Percentiles rank a stretch among this genome's conserved stretches.
These are phyloP conservation scores for Candida oleophila DNA, from an alignment of 805 yeast species.

Conservation along the genomic window DNA sequence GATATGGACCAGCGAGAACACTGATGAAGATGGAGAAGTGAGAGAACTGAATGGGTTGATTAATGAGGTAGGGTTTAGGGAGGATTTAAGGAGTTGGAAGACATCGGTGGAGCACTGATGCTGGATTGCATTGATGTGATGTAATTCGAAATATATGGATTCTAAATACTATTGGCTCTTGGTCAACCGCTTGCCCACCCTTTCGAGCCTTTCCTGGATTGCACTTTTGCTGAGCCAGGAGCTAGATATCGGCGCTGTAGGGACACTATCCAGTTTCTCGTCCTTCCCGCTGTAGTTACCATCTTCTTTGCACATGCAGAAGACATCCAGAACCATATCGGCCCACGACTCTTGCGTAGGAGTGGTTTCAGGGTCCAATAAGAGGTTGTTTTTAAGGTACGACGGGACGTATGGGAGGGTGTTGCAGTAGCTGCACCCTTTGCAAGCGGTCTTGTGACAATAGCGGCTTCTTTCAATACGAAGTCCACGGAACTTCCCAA, in stretches of 20 bases:
- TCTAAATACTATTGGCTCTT: neutral
- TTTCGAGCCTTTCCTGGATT: neutral
- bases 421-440: conserved; percentile 11
- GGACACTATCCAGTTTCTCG: neutral
- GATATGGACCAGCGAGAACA: conserved; percentile 4
- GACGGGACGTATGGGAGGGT: conserved; percentile 12
- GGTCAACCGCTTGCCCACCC: neutral
- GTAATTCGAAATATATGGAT: no score
- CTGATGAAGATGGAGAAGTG: conserved; percentile 20
- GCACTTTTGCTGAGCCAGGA: neutral
- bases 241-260: neutral
- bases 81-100: conserved; percentile 37
- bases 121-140: no score
- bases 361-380: neutral
- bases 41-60: conserved; percentile 36
- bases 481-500: conserved; percentile 21
- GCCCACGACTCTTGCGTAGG: neutral
- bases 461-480: conserved; percentile 18
- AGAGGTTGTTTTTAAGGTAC: conserved; percentile 4
- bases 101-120: no score
- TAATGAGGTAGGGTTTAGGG: conserved; percentile 35
- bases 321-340: neutral
- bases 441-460: conserved; percentile 12
- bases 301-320: neutral
- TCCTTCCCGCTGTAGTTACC: neutral